Conservation (phyloP, 2,329 filamentous ascomycete species). For the Sclerotiophoma versabilis region DNA sequence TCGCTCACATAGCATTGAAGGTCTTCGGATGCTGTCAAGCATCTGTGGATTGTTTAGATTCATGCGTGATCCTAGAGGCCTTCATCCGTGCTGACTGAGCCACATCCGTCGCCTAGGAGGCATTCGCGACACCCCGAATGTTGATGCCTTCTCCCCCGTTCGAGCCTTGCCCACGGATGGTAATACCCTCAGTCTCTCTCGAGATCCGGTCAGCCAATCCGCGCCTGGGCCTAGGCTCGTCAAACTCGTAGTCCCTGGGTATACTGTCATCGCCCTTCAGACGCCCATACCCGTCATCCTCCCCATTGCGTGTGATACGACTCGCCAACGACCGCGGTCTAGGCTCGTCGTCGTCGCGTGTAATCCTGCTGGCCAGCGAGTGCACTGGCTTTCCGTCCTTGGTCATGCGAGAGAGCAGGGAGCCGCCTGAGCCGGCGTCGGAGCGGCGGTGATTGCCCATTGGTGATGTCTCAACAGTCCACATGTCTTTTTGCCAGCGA, state of each 20-base stretch:
- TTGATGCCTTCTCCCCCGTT: conserved; percentile 34
- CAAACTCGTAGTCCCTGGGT: conserved; percentile 34
- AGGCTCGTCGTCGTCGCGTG: conserved; percentile 32
- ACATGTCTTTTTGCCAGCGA: conserved; percentile 39
- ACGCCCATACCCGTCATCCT: conserved; percentile 34
- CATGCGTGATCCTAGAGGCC: too few relatives aligned
- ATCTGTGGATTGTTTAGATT: too few relatives aligned
- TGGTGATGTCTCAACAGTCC: conserved; percentile 46
- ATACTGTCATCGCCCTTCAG: conserved; percentile 42
- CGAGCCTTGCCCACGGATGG: conserved; percentile 41
- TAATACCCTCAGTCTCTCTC: conserved; percentile 35
- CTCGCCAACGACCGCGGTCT: conserved; percentile 33
- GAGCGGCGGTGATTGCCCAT: conserved; percentile 54
- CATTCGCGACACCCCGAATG: conserved; percentile 45
- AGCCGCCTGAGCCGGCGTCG: conserved; percentile 36
- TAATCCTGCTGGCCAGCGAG: conserved; percentile 41
- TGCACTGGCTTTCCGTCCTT: conserved; percentile 43
- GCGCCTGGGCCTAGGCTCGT: conserved; percentile 30
- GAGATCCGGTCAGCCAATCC: conserved; percentile 22
- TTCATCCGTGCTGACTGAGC: too few relatives aligned
- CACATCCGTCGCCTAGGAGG: conserved; percentile 28
- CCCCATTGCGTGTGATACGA: conserved; percentile 39
- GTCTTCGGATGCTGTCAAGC: too few relatives aligned
- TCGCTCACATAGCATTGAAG: too few relatives aligned
- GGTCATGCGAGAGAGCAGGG: conserved; percentile 44